Evolutionary conservation across 2,329 filamentous ascomycete species (phyloP).

Genomic region (Byssochlamys sp.): DNA sequence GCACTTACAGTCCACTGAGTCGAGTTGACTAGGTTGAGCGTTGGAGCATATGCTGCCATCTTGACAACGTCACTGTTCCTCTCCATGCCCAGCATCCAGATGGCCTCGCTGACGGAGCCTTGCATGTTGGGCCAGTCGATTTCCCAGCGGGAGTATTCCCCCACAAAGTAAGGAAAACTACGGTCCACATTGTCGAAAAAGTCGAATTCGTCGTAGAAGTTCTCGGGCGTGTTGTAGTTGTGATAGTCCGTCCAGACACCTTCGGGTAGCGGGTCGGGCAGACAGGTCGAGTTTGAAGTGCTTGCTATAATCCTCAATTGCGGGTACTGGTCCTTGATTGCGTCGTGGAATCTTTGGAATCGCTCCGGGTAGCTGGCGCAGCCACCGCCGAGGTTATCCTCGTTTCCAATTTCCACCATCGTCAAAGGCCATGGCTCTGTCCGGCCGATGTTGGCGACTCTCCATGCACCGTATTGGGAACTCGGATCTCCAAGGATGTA

Average conservation of each 20-base stretch:
- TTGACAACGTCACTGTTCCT: slow-evolving; percentile 24
- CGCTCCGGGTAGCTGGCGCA: slow-evolving; percentile 44
- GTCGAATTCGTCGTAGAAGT: slow-evolving; percentile 42
- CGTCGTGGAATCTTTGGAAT: slow-evolving; percentile 50
- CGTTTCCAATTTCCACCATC: slow-evolving; percentile 54
- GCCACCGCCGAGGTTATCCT: slow-evolving; percentile 52
- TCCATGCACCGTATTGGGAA: slow-evolving; percentile 48
- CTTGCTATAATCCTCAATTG: slow-evolving; percentile 48
- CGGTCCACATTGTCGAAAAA: slow-evolving; percentile 45
- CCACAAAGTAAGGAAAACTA: slow-evolving; percentile 20
- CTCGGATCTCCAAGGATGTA: slow-evolving; percentile 44
- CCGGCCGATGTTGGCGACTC: slow-evolving; percentile 48
- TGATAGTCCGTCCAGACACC: slow-evolving; percentile 43
- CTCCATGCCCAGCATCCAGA: slow-evolving; percentile 47
- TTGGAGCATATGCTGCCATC: slow-evolving; percentile 20
- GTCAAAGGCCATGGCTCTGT: slow-evolving; percentile 38
- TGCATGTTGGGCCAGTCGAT: slow-evolving; percentile 16
- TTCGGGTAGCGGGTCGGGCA: slow-evolving; percentile 17
- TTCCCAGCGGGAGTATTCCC: slow-evolving; percentile 20
- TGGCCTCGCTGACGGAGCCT: slow-evolving; percentile 54
- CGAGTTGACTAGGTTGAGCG: slow-evolving; percentile 19
- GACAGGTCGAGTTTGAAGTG: slow-evolving; percentile 18
- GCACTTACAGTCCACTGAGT: slow-evolving; percentile 19
- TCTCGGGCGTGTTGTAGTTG: slow-evolving; percentile 43
- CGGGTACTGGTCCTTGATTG: slow-evolving; percentile 47